Evolutionary conservation across 73 alveolate species (phyloP).

Genomic region (Tetrahymena thermophila): DNA sequence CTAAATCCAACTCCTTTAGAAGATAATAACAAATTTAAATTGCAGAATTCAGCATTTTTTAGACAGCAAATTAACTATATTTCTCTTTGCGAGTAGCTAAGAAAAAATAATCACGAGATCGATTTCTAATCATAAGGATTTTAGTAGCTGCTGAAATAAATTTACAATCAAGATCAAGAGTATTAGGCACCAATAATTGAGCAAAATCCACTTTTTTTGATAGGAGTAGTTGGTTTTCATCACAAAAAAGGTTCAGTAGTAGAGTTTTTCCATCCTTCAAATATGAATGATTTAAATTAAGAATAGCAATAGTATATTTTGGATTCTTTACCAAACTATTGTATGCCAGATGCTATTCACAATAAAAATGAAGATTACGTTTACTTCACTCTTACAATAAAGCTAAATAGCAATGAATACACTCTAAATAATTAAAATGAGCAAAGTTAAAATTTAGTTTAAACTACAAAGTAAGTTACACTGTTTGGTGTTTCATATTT

Average conservation of each 20-base stretch:
- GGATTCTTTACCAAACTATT: constrained; percentile 11
- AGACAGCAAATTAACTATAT: not conserved
- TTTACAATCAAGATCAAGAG: not conserved
- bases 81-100: not conserved
- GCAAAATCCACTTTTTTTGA: constrained; percentile 26
- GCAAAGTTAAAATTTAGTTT: not conserved
- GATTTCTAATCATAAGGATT: not conserved
- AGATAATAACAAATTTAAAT: not conserved
- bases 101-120: not conserved
- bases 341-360: constrained; percentile 47
- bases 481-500: constrained; percentile 40
- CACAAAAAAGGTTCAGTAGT: constrained; percentile 42
- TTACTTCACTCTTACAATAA: constrained; percentile 15
- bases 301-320: constrained; percentile 3
- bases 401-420: constrained; percentile 1
- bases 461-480: not conserved
- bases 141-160: not conserved
- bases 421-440: not conserved
- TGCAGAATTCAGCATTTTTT: not conserved
- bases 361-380: constrained; percentile 37
- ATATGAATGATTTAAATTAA: not conserved
- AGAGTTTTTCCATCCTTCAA: constrained; percentile 19
- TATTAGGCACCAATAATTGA: not conserved
- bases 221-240: constrained; percentile 41
- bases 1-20: not conserved